phyloP scores from a whole-genome alignment of 2,329 filamentous ascomycete genomes.

The Trichoderma arundinaceum region DNA sequence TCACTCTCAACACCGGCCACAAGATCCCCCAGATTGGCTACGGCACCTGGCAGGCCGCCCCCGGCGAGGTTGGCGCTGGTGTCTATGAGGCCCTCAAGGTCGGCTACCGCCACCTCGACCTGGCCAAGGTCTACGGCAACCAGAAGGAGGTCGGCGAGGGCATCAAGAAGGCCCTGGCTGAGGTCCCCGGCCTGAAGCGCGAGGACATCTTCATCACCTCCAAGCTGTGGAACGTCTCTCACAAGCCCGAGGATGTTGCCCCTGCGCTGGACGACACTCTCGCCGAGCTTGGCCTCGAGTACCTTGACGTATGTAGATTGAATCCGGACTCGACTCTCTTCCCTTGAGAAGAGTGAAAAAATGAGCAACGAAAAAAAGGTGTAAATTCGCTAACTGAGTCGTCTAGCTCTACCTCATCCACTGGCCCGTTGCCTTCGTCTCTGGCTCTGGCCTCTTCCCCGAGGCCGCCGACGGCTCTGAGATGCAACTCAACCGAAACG shows the following conservation, averaged over 20 bases:
- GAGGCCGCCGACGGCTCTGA: slow-evolving; percentile 43
- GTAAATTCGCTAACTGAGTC: not conserved
- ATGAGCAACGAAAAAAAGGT: not conserved
- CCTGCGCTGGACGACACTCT: slow-evolving; percentile 62
- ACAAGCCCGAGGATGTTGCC: slow-evolving; percentile 63
- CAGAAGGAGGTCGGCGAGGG: slow-evolving; percentile 64
- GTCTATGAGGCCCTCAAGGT: slow-evolving; percentile 67
- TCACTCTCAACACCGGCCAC: slow-evolving; percentile 67
- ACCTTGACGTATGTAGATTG: slow-evolving; percentile 55
- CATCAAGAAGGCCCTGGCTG: slow-evolving; percentile 54
- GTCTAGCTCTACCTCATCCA: slow-evolving; percentile 64
- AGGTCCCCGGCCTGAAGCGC: slow-evolving; percentile 58
- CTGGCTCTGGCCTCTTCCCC: slow-evolving; percentile 53
- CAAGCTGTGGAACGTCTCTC: slow-evolving; percentile 66
- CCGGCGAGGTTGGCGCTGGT: slow-evolving; percentile 67
- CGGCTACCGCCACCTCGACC: slow-evolving; percentile 68
- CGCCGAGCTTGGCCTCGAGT: slow-evolving; percentile 60
- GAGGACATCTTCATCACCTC: slow-evolving; percentile 58
- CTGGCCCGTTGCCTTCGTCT: slow-evolving; percentile 61
- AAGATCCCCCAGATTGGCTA: slow-evolving; percentile 66
- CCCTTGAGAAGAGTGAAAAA: not conserved
- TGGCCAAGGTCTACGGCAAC: slow-evolving; percentile 66
- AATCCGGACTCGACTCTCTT: not conserved
- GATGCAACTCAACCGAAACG: slow-evolving; percentile 53
- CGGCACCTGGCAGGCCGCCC: slow-evolving; percentile 72